Evolutionary conservation across 2,329 filamentous ascomycete species (phyloP).

Genomic region (Sodiomyces alkalinus): DNA sequence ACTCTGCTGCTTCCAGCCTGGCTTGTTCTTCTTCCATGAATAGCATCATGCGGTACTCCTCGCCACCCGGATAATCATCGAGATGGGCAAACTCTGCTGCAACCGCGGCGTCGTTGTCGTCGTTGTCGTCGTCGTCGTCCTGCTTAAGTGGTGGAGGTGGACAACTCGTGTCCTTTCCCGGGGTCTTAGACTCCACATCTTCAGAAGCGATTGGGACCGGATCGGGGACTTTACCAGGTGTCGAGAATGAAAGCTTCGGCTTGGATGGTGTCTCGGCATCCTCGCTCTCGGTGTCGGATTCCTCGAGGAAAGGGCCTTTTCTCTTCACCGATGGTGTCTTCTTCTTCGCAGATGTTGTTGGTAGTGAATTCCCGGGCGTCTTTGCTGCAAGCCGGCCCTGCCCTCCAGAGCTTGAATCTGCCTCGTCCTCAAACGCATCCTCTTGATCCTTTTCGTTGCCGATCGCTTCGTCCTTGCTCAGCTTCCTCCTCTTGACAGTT

Average conservation of each 20-base stretch:
- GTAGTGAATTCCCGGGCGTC: no score
- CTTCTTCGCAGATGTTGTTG: no score
- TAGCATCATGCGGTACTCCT: conserved; percentile 49
- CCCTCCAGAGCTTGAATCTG: background rate
- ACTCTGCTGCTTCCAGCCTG: conserved; percentile 45
- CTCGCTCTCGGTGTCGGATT: conserved; percentile 44
- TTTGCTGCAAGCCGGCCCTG: background rate
- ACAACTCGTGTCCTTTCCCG: conserved; percentile 6
- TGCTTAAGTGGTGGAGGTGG: conserved; percentile 11
- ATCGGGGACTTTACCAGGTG: background rate
- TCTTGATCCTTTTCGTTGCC: conserved; percentile 1
- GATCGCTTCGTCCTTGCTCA: conserved; percentile 14
- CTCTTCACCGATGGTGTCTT: conserved; percentile 9
- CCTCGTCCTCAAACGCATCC: background rate
- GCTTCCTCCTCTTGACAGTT: conserved; percentile 25
- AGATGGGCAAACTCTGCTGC: conserved; percentile 39
- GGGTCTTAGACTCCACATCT: conserved; percentile 1
- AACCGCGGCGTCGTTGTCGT: conserved; percentile 41
- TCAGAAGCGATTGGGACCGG: background rate
- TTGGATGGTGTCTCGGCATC: conserved; percentile 6
- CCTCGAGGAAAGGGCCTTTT: conserved; percentile 53
- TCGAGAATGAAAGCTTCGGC: background rate
- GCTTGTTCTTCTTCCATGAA: conserved; percentile 71
- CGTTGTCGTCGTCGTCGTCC: conserved; percentile 17
- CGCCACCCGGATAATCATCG: conserved; percentile 36